Evolutionary conservation across 805 yeast genomes (phyloP), one percentile per base, ranked within the genome.

Genomic region (Torulaspora quercuum): DNA sequence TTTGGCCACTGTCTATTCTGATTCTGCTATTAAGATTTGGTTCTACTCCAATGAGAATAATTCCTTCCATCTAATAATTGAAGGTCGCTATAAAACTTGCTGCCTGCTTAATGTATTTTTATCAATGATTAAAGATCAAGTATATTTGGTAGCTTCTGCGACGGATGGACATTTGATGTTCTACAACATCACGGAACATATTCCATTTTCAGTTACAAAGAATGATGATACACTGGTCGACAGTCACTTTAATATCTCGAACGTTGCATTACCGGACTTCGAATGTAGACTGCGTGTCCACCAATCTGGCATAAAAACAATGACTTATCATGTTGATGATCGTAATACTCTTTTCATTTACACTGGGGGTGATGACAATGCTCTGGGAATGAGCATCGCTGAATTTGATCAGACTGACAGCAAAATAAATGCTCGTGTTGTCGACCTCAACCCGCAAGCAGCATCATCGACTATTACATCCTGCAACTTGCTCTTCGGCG

Each of bases 311-410:
- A 72, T 90, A 31, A 84, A 87, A 44, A 72, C 82, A 1, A 53
- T 84, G n/a, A 69, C 61, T 9, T 33, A 67, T 2, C 33, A 59
- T 8, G 50, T 42, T 2, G 31, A 35, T 1, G 22, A 25, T 6
- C 41, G 33, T 3, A 29, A 38, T 3, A 29, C 44, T 37, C 35
- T 63, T 2, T 53, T 61, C 14, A 57, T 84, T 4, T 64, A 78
- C 4, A 77, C 95, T 1, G 97, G 96, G 20, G 97, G 98, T 37
- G 98, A 92, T 55, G 98, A 92, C 52, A 89, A 90, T 60, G 82
- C 87, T 0, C 52, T 83, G 3, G 72, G 67, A 1, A 53, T 74
- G 1, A 59, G 70, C 1, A 41, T 51, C 10, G 45, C 82, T 20
- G 40, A 59, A 1, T 33, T 64, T 6, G 52, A 48, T 7, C 49